Conservation (phyloP, 1,284 basidiomycete species). For the Sporisorium exsertum region DNA sequence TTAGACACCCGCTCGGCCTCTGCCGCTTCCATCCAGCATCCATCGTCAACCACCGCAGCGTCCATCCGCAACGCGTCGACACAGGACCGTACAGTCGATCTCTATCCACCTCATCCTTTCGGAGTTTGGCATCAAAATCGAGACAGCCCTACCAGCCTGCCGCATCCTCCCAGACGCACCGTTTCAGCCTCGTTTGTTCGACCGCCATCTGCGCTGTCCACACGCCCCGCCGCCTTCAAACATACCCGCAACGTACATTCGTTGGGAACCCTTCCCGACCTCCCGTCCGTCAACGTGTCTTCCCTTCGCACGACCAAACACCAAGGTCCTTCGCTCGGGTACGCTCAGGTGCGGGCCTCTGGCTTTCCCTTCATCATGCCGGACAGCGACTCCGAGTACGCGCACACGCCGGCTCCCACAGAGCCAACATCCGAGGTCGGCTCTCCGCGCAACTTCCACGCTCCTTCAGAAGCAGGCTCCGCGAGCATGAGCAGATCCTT, state of each 20-base stretch:
- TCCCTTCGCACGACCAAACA: constrained; percentile 6
- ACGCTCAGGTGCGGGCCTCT: constrained; percentile 37
- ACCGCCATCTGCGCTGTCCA: not conserved
- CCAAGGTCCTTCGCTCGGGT: constrained; percentile 37
- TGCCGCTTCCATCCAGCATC: constrained; percentile 1
- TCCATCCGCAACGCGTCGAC: not conserved
- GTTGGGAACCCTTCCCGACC: constrained; percentile 44
- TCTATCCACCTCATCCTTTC: constrained; percentile 40
- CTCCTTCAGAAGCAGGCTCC: constrained; percentile 26
- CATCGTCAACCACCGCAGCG: not conserved
- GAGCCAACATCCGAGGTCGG: constrained; percentile 30
- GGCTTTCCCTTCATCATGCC: constrained; percentile 54
- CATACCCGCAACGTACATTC: constrained; percentile 37
- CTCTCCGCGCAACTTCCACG: constrained; percentile 28
- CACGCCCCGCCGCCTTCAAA: not conserved
- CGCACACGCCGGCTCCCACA: constrained; percentile 27
- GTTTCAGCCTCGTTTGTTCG: constrained; percentile 28
- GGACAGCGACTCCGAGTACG: constrained; percentile 39
- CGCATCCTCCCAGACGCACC: constrained; percentile 29
- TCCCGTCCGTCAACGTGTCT: constrained; percentile 31
- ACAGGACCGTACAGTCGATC: constrained; percentile 2
- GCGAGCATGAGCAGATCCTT: constrained; percentile 20
- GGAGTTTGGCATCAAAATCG: constrained; percentile 38
- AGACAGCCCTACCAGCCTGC: constrained; percentile 40
- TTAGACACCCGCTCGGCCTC: constrained; percentile 12